These are phyloP conservation scores for Kondoa malvinella DNA, from an alignment of 768 basidiomycete species.

Conservation along the genomic window DNA sequence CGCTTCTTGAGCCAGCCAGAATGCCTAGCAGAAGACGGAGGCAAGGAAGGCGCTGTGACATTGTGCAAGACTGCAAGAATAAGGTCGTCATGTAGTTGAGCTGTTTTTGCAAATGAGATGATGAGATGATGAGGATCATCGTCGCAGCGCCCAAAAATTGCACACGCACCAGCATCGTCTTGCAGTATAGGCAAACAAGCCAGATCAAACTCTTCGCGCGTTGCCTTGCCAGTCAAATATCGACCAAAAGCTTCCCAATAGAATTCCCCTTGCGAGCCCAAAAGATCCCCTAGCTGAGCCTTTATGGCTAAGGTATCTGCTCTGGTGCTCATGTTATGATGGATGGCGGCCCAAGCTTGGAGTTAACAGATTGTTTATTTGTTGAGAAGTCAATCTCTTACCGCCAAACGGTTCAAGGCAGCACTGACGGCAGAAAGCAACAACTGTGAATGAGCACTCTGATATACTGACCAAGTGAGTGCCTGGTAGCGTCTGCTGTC, in stretches of 20 bases:
- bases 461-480: too few relatives aligned
- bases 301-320: constrained; percentile 24
- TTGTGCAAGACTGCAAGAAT: constrained; percentile 27
- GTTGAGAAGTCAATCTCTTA: not conserved
- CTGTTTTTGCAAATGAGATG: constrained; percentile 6
- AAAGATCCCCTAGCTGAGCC: constrained; percentile 20
- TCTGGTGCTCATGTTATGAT: constrained; percentile 13
- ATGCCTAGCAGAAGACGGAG: constrained; percentile 24
- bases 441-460: too few relatives aligned
- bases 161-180: constrained; percentile 10
- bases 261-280: constrained; percentile 10
- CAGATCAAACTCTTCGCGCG: constrained; percentile 21
- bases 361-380: not conserved
- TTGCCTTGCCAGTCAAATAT: constrained; percentile 23
- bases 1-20: constrained; percentile 24
- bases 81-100: constrained; percentile 26
- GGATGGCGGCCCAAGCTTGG: not conserved
- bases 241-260: constrained; percentile 25
- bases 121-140: not conserved
- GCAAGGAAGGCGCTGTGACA: constrained; percentile 23
- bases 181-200: constrained; percentile 11
- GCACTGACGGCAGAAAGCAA: too few relatives aligned
- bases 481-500: too few relatives aligned
- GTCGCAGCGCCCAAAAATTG: not conserved
- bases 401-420: too few relatives aligned